phyloP scores from a whole-genome alignment of 2,329 filamentous ascomycete genomes.

The Fusarium algeriense region DNA sequence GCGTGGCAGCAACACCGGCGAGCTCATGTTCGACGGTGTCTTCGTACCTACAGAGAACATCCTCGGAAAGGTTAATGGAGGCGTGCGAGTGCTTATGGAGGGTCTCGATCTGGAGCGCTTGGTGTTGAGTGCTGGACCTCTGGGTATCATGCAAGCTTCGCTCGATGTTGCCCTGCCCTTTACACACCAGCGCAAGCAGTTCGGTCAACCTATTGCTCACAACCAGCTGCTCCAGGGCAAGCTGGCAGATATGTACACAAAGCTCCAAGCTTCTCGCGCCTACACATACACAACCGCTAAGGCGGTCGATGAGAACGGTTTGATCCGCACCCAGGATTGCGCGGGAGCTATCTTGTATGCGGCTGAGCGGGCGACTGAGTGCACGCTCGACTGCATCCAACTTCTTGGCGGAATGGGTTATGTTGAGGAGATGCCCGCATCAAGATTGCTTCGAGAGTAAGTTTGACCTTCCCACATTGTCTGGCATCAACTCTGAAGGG shows the following conservation, averaged over 20 bases:
- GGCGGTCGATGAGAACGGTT: slow-evolving; percentile 79
- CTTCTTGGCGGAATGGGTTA: slow-evolving; percentile 96
- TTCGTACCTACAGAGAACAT: slow-evolving; percentile 88
- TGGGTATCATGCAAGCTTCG: slow-evolving; percentile 94
- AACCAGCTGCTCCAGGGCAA: slow-evolving; percentile 95
- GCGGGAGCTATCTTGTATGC: slow-evolving; percentile 94
- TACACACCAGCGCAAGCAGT: slow-evolving; percentile 89
- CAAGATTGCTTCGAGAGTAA: slow-evolving; percentile 80
- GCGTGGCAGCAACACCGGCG: slow-evolving; percentile 96
- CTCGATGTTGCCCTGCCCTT: slow-evolving; percentile 91
- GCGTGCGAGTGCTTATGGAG: slow-evolving; percentile 94
- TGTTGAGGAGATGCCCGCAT: slow-evolving; percentile 93
- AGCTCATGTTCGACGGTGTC: slow-evolving; percentile 89
- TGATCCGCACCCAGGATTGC: slow-evolving; percentile 89
- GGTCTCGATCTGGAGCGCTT: slow-evolving; percentile 94
- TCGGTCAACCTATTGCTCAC: slow-evolving; percentile 85
- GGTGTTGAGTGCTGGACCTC: slow-evolving; percentile 88
- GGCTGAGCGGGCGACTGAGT: slow-evolving; percentile 89
- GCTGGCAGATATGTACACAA: slow-evolving; percentile 97
- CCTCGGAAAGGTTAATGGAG: slow-evolving; percentile 82
- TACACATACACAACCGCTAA: slow-evolving; percentile 90
- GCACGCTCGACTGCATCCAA: slow-evolving; percentile 88
- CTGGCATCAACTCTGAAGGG: not conserved
- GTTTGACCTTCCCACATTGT: slow-evolving; percentile 36
- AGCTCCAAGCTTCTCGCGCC: slow-evolving; percentile 83